Conservation (phyloP, 441 rosid species). For the Corymbia calophylla region DNA sequence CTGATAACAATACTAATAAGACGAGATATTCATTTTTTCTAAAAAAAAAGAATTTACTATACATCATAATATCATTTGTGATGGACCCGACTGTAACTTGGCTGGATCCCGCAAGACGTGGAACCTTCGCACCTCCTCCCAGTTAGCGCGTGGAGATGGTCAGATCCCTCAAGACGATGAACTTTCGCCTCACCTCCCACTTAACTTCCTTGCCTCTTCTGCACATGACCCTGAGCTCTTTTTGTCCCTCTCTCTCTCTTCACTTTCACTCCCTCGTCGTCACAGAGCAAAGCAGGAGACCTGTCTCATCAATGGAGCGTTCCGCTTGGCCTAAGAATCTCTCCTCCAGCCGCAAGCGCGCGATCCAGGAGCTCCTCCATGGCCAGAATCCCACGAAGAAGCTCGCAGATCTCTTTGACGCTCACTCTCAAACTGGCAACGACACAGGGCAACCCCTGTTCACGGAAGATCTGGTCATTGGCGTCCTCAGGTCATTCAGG, state of each 20-base stretch:
- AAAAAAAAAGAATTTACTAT: too few species aligned
- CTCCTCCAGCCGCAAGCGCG: neutral
- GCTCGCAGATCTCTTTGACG: neutral
- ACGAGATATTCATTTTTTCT: too few species aligned
- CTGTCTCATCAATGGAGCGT: neutral
- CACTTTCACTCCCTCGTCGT: neutral
- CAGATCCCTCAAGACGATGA: too few species aligned
- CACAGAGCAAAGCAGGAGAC: neutral
- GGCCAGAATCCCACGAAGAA: neutral
- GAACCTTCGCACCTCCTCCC: too few species aligned
- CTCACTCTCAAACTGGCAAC: neutral
- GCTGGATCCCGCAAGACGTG: too few species aligned
- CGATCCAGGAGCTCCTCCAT: neutral
- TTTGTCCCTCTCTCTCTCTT: neutral
- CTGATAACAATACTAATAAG: too few species aligned
- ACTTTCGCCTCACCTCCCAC: too few species aligned
- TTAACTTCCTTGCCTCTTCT: neutral
- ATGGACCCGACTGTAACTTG: too few species aligned
- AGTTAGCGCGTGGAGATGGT: too few species aligned
- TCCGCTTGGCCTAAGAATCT: neutral
- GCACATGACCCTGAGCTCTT: neutral
- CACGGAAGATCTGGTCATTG: neutral
- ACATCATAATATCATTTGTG: too few species aligned
- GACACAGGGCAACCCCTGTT: neutral
- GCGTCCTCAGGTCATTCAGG: neutral